These are phyloP conservation scores for Dipteronia sinensis DNA, from an alignment of 345 rosid species.

Conservation along the genomic window DNA sequence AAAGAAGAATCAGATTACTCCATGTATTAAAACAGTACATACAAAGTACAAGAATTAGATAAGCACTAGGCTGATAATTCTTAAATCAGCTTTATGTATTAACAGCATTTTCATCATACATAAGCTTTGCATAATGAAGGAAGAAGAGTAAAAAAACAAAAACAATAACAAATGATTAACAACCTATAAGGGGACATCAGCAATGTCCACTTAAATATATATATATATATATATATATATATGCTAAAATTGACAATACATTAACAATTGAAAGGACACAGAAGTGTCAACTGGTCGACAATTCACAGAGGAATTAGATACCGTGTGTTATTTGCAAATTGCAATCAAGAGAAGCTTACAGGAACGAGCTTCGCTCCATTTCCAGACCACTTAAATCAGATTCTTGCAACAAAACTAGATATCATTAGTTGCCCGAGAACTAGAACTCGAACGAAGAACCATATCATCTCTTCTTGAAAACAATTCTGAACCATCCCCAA, in stretches of 20 bases:
- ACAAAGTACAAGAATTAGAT: slow-evolving; percentile 10
- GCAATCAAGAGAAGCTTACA: slow-evolving; percentile 34
- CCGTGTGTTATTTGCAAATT: slow-evolving; percentile 13
- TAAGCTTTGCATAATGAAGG: slow-evolving; percentile 27
- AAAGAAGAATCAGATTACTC: neutral
- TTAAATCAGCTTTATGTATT: slow-evolving; percentile 12
- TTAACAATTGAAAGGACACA: slow-evolving; percentile 24
- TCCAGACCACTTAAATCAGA: slow-evolving; percentile 15
- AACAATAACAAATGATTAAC: slow-evolving; percentile 3
- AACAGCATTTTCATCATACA: slow-evolving; percentile 6
- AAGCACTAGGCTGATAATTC: slow-evolving; percentile 2
- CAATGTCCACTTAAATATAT: slow-evolving; percentile 34
- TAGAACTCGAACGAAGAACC: slow-evolving; percentile 21
- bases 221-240: slow-evolving; percentile 16
- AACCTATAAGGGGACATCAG: slow-evolving; percentile 33
- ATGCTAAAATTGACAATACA: slow-evolving; percentile 22
- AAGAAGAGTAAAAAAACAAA: neutral
- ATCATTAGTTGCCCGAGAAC: slow-evolving; percentile 24
- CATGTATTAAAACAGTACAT: neutral
- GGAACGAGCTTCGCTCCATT: slow-evolving; percentile 25
- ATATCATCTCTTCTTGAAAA: slow-evolving; percentile 25
- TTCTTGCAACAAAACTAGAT: slow-evolving; percentile 2
- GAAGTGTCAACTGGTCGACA: slow-evolving; percentile 15
- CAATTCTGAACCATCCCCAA: slow-evolving; percentile 38
- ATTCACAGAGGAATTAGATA: slow-evolving; percentile 22